Conservation (phyloP, 2,329 filamentous ascomycete genomes). For the Penicillium rolfsii region DNA sequence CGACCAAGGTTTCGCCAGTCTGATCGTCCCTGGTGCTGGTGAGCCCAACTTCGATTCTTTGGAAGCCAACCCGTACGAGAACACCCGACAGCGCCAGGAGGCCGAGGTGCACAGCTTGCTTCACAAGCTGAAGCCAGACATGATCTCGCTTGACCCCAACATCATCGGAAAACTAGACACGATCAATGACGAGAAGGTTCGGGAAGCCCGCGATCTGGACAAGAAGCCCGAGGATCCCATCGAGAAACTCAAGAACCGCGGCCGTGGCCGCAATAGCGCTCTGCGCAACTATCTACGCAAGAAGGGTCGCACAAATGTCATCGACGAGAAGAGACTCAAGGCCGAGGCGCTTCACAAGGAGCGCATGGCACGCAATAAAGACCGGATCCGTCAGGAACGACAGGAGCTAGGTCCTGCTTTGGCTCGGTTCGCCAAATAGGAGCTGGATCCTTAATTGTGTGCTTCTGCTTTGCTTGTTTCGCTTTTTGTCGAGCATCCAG, state of each 20-base stretch:
- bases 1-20: slow-evolving; percentile 81
- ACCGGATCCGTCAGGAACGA: slow-evolving; percentile 67
- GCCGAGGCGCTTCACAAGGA: slow-evolving; percentile 79
- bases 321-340: slow-evolving; percentile 90
- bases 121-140: slow-evolving; percentile 94
- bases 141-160: slow-evolving; percentile 93
- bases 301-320: slow-evolving; percentile 88
- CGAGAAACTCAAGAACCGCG: slow-evolving; percentile 70
- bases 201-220: slow-evolving; percentile 79
- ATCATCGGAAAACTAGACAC: slow-evolving; percentile 88
- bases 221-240: slow-evolving; percentile 64
- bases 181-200: slow-evolving; percentile 74
- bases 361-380: slow-evolving; percentile 68
- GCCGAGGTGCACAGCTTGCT: slow-evolving; percentile 84
- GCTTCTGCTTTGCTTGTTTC: slow-evolving; percentile 17
- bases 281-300: slow-evolving; percentile 87
- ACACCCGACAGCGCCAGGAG: slow-evolving; percentile 87
- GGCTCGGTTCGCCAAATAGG: slow-evolving; percentile 79
- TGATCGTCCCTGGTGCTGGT: slow-evolving; percentile 91
- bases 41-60: slow-evolving; percentile 95
- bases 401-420: slow-evolving; percentile 84
- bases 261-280: slow-evolving; percentile 85
- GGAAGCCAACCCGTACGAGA: slow-evolving; percentile 95
- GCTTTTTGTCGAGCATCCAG: slow-evolving; percentile 27
- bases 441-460: slow-evolving; percentile 19